Percentiles rank a stretch among this genome's conserved stretches.
Evolutionary conservation across 805 yeast species (phyloP).

Genomic region (Pichia rugopelliculosa): DNA sequence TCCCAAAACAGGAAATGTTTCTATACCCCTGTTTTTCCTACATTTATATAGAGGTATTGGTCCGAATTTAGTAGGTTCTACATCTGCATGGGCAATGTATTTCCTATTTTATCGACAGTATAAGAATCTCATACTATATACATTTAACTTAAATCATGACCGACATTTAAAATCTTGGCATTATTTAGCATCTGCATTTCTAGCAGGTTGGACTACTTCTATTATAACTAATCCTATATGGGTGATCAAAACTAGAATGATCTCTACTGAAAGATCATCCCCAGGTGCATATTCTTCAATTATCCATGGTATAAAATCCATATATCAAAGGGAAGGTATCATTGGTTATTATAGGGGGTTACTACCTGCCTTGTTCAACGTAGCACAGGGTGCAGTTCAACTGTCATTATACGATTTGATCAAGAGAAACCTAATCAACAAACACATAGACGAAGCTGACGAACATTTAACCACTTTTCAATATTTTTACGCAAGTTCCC

Average conservation of each 20-base stretch:
- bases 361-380: conserved; percentile 67
- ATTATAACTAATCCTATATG: conserved; percentile 85
- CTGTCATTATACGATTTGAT: conserved; percentile 78
- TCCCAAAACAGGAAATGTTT: neutral
- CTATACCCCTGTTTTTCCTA: conserved; percentile 9
- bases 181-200: conserved; percentile 48
- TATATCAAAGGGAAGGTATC: conserved; percentile 50
- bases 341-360: conserved; percentile 79
- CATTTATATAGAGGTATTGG: conserved; percentile 66
- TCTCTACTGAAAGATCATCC: conserved; percentile 42
- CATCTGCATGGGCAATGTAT: conserved; percentile 84
- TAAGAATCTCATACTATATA: conserved; percentile 30
- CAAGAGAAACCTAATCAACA: conserved; percentile 34
- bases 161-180: conserved; percentile 33
- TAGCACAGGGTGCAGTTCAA: conserved; percentile 84
- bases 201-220: conserved; percentile 73
- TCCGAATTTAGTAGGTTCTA: conserved; percentile 77
- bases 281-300: conserved; percentile 54
- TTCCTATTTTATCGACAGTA: conserved; percentile 67
- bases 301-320: conserved; percentile 42
- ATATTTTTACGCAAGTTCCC: conserved; percentile 58
- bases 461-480: conserved; percentile 39
- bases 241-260: conserved; percentile 88
- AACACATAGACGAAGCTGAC: conserved; percentile 5
- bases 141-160: conserved; percentile 9